Base-by-base conservation (phyloP, 2,329 filamentous ascomycete species). In the Aaosphaeria pasadenensis region DNA sequence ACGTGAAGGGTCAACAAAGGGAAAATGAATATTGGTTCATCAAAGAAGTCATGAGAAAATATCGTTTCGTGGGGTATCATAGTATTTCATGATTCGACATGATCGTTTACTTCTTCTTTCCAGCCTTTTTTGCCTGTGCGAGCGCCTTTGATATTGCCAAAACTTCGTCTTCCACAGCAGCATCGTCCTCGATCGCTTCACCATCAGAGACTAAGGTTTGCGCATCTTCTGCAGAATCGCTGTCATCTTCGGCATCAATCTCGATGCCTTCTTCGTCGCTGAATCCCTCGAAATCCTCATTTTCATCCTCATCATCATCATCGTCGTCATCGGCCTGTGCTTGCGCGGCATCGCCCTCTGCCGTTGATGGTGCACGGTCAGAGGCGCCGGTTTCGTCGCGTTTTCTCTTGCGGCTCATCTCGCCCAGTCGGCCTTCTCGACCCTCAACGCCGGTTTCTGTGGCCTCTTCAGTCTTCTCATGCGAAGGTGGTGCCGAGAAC, bases 371-470 rank as follows among this genome's bases (percentile, higher is more conserved):
- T 5, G 59, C 56, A 35, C 59, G 60, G 24, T 48, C 58, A 6
- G 59, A 55, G 24, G 57, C 55, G n/a, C 55, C 58, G 11, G 56
- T 67, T 39, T 70, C 71, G 29, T 60, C 62, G 5, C 73, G 85
- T 61, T 92, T 87, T 74, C 95, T 89, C 72, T 84, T 86, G 39
- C 83, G 83, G 50, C 75, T 74, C 85, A 95, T 96, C 71, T 96
- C 90, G 13, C 91, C 91, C 0, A 95, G 76, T 57, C 84, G 81
- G 9, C 91, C 91, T 51, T 88, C 82, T 42, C 91, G 83, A 5
- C 89, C 88, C 31, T 81, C 79, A 5, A 75, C 75, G 7, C 74
- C 76, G 42, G 81, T 53, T 5, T 58, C 58, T 5, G 58, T 52
- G 1, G 49, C 58, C 11, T 28, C 57, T 6, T 53, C 52, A 32